These are phyloP conservation scores for Leptodermis oblonga DNA, from an alignment of 257 asterid species.

Conservation along the genomic window DNA sequence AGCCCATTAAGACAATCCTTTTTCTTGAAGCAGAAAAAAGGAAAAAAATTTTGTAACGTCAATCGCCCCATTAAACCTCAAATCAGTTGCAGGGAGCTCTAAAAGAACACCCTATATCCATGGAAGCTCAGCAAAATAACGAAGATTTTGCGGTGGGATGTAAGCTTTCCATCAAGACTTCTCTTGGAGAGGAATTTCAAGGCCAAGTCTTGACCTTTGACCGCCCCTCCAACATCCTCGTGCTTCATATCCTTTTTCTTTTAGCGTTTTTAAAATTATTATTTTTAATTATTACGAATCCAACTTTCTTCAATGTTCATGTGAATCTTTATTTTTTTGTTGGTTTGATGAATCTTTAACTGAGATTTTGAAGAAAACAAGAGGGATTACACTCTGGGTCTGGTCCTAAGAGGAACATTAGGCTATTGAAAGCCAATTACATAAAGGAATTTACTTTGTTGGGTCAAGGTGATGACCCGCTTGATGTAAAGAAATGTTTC, in stretches of 20 bases:
- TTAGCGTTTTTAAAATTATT: neutral
- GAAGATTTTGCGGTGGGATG: slow-evolving; percentile 93
- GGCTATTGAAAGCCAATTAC: slow-evolving; percentile 81
- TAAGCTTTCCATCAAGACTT: slow-evolving; percentile 70
- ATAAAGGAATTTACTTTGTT: slow-evolving; percentile 64
- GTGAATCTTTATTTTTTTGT: neutral
- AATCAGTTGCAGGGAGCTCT: neutral
- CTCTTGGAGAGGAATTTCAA: slow-evolving; percentile 87
- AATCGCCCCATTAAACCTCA: neutral
- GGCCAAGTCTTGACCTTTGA: slow-evolving; percentile 81
- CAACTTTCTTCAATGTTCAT: neutral
- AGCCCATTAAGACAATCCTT: neutral
- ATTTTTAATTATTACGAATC: neutral
- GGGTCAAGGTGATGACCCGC: slow-evolving; percentile 88
- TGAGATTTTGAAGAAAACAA: slow-evolving; percentile 42
- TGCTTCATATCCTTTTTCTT: slow-evolving; percentile 78
- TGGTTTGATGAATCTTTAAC: slow-evolving; percentile 40
- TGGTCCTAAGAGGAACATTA: slow-evolving; percentile 67
- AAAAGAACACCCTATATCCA: slow-evolving; percentile 25
- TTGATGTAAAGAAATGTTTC: slow-evolving; percentile 70
- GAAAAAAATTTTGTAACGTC: neutral
- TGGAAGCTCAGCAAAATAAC: slow-evolving; percentile 63
- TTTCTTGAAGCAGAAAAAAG: too few relatives aligned
- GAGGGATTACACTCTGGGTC: slow-evolving; percentile 71
- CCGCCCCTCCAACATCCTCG: slow-evolving; percentile 85